Evolutionary conservation across 2,329 filamentous ascomycete species (phyloP), one percentile per base, ranked within the genome.

Genomic region (Sporothrix inflata): DNA sequence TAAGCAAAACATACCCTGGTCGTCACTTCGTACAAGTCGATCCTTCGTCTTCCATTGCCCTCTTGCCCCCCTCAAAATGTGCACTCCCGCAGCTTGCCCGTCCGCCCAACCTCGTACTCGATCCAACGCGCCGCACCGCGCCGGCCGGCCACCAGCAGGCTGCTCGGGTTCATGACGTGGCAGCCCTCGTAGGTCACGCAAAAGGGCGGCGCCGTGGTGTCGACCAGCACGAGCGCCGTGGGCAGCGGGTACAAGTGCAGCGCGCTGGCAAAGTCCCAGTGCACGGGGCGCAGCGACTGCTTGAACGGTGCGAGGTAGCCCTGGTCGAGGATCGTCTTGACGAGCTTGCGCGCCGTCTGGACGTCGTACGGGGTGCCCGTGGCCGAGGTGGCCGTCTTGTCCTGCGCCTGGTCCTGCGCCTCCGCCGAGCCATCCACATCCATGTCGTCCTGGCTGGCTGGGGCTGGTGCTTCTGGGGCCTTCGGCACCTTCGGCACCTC

Each of bases 111-210:
- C 80, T 92, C 92, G 83, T 95, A 98, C 83, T 98, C 96, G 1
- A 95, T 86, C 95, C 96, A 98, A 74, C 90, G 87, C 6, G 90
- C 92, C 7, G 91, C 88, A 4, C 90, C 89, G 75, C 89, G 88
- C 70, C 90, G 86, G 0, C 90, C 91, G 0, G 88, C 84, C 0
- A 93, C 90, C 30, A 97, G 86, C 67, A 99, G 81, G 66, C 87
- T 86, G 6, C 94, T 94, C 0, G 96, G 94, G 79, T 99, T 99
- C 88, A 99, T 91, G 45, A 98, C 94, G 82, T 96, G 93, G 78
- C 96, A 98, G 0, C 94, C 95, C 81, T 97, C 95, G 78, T 98
- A 98, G 16, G 93, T 97, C 75, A 98, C 85, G 70, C 91, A 92
- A 78, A 97, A 99, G 0, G 94, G 87, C 16, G 92, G 90, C 11